Evolutionary conservation across 1,139 yeast species (phyloP), one percentile per base, ranked within the genome.

Genomic region (Lodderomyces theae): DNA sequence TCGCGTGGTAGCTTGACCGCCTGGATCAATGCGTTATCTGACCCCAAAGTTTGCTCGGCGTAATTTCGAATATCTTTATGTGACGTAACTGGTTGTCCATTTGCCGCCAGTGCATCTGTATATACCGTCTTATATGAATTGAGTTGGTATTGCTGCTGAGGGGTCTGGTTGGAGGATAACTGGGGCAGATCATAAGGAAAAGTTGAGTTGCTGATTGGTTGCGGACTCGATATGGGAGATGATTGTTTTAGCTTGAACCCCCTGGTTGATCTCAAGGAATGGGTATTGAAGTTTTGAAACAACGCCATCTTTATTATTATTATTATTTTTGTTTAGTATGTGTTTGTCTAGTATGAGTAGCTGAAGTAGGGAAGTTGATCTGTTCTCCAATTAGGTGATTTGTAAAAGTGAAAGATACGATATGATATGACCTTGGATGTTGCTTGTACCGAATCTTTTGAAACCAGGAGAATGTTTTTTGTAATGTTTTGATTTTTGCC

Each of bases 1-100:
- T 94, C 98, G 51, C 80, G 86, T 13, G 99, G 99, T 30, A 94
- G 70, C 56, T 85, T 84, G 16, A 92, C 97, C 0, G 97, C 98
- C 61, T 89, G 95, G 29, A 86, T 84, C 50, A 92, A 71, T 1
- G 89, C 89, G 32, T 92, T 84, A 37, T 92, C 96, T 0, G 96
- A 85, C 0, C 98, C 98, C 39, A 94, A 69, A 0, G 98, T 92
- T 41, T 94, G 92, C 58, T 90, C 97, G 1, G 96, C 97, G 54
- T 87, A 88, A 56, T 75, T 82, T 44, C 95, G 77, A 45, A 84
- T 78, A 57, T 82, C 88, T 51, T 70, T 78, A 56, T 83, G 94
- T 7, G 86, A 69, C 0, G 84, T 71, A 9, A 79, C 78, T 36
- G 69, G 57, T 43, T 69, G 73, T 7, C 61, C 64, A 5, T 29